Base-by-base conservation (phyloP, 1,139 yeast genomes). In the Barnettozyma hawaiiensis region DNA sequence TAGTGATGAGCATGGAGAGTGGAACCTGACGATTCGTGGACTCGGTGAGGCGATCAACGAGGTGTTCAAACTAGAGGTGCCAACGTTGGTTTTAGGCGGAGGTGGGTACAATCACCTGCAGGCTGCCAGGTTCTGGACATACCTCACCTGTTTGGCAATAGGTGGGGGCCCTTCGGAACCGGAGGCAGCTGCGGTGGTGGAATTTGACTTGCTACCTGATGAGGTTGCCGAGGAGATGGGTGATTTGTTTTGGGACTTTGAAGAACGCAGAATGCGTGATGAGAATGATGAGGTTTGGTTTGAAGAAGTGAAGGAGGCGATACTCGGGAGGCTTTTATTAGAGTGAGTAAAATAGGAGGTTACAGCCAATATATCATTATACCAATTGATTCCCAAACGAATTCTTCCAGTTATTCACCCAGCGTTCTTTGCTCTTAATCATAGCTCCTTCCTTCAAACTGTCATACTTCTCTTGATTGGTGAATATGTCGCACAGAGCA, bases 331-430 rank as follows among this genome's bases (percentile, higher is more conserved):
- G n/a, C n/a, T n/a, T n/a, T n/a, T n/a, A n/a, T n/a, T n/a, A n/a
- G n/a, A n/a, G n/a, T n/a, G n/a, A n/a, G n/a, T n/a, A n/a, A n/a
- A n/a, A n/a, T n/a, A n/a, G n/a, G n/a, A n/a, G n/a, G n/a, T n/a
- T n/a, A n/a, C n/a, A n/a, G n/a, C n/a, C n/a, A n/a, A n/a, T n/a
- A n/a, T n/a, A n/a, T n/a, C n/a, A n/a, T 26, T 14, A 31, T 9
- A 31, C 9, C 21, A 31, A 31, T 19, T 31, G n/a, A 40, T 47
- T 46, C 12, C 55, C 58, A 35, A 55, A 49, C 19, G 44, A 29
- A 3, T 18, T 26, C 34, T 60, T 58, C 98, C 98, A 92, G 56
- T 83, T 85, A 16, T 71, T 66, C 37, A 78, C 76, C 97, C 97
- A 92, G 44, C 86, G 72, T 27, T 64, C 60, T 35, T 67, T 51